phyloP scores from a whole-genome alignment of 2,329 filamentous ascomycete genomes.

The Bretziella fagacearum region DNA sequence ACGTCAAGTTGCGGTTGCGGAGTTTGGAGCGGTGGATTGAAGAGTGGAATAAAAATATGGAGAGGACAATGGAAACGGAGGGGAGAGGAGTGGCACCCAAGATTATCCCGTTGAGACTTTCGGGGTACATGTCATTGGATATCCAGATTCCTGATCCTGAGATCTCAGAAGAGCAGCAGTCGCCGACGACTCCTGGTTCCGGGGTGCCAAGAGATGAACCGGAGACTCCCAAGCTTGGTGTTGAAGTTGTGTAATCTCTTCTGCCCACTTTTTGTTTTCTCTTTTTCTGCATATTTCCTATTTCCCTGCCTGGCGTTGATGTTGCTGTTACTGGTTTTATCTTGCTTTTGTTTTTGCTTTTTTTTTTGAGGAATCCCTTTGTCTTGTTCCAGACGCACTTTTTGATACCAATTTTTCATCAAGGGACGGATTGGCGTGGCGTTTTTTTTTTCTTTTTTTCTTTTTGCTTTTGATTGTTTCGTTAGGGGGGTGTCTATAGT shows the following conservation, averaged over 20 bases:
- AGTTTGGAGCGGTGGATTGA: constrained; percentile 68
- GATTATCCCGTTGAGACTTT: constrained; percentile 62
- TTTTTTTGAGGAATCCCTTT: no score
- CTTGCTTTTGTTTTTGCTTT: no score
- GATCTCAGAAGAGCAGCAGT: constrained; percentile 38
- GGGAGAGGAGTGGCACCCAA: constrained; percentile 41
- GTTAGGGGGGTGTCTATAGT: no score
- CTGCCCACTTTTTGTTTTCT: not conserved
- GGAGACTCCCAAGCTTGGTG: constrained; percentile 2
- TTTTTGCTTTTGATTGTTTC: no score
- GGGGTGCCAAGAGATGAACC: constrained; percentile 2
- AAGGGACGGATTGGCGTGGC: no score
- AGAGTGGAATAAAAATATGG: constrained; percentile 64
- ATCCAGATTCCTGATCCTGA: constrained; percentile 69
- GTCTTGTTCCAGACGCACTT: no score
- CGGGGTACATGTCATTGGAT: constrained; percentile 76
- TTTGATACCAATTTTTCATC: no score
- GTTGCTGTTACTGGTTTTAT: no score
- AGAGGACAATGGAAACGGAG: constrained; percentile 34
- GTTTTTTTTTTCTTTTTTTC: no score
- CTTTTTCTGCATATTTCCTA: no score
- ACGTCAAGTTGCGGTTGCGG: constrained; percentile 53
- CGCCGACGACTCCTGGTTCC: constrained; percentile 25
- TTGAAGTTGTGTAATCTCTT: not conserved
- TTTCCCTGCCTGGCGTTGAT: no score